Base-by-base conservation (phyloP, 164 flowering plant genomes). In the Taxillus chinensis region DNA sequence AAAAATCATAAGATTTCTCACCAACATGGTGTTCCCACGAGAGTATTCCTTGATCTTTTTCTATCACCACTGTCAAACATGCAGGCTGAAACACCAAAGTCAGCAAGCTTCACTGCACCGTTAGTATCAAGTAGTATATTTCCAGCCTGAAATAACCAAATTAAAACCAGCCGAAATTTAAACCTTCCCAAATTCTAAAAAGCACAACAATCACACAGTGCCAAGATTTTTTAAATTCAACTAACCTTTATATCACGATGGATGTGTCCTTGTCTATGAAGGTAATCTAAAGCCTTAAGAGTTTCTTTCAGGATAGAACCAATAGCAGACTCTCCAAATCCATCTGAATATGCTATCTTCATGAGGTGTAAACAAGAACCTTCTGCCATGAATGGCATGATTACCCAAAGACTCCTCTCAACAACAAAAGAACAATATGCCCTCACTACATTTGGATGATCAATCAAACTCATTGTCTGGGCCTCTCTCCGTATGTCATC, bases 1-100 rank as follows among this genome's bases (percentile, higher is more conserved):
- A 8, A 6, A 13, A 15, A 27, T 55, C 64, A 56, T 48, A 27
- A 60, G 4, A 14, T 40, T 59, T 38, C 82, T 69, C 68, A 95
- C 99, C 99, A 95, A 82, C 99, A 95, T 39, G 98, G 99, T 67
- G 99, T 91, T 66, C 99, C 98, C 2, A 87, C 95, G 77, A 95
- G 91, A 41, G 99, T 95, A 77, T 89, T 95, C 78, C 99, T 81
- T 17, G 95, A 73, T 15, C 96, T 89, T 61, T 87, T 90, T 70
- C 99, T 82, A 70, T 91, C 99, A 72, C 96, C 96, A 59, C 75
- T 73, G 67, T 95, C 99, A 77, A 91, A 91, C 92, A 95, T 82
- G 78, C 92, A 89, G 56, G 96, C 96, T 64, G 99, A 83, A 71
- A 95, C 96, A 71, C 99, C 99, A 79, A 95, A 95, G 67, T 95